Evolutionary conservation across 257 asterid genomes (phyloP).

Genomic region (Solanum chaucha): DNA sequence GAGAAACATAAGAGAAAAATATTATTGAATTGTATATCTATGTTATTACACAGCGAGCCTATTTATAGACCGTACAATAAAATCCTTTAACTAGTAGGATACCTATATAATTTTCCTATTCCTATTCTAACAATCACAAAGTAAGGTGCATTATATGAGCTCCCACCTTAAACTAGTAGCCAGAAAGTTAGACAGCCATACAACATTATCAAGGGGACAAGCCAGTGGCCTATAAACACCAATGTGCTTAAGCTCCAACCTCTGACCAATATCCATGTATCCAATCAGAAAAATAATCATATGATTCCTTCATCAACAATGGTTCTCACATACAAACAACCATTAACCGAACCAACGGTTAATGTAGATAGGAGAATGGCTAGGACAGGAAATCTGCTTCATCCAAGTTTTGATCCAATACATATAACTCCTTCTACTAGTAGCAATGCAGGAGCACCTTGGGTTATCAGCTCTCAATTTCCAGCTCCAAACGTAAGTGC

Average conservation of each 20-base stretch:
- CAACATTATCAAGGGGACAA: background rate
- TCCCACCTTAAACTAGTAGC: background rate
- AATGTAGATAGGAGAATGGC: background rate
- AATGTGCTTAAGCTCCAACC: background rate
- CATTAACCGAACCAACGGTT: background rate
- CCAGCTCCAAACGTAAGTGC: background rate
- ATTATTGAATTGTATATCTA: background rate
- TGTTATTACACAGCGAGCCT: background rate
- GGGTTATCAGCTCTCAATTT: background rate
- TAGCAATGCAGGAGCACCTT: background rate
- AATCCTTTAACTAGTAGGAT: background rate
- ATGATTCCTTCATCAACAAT: background rate
- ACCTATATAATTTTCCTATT: background rate
- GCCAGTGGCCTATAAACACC: background rate
- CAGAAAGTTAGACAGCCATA: background rate
- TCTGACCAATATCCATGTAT: background rate
- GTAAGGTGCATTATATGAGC: background rate
- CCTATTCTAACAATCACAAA: background rate
- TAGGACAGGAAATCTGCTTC: background rate
- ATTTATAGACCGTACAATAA: background rate
- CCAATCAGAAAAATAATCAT: background rate
- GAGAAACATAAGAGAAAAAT: background rate
- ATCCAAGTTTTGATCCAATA: background rate
- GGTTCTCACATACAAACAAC: background rate
- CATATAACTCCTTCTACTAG: background rate